phyloP scores from a whole-genome alignment of 1,284 basidiomycete genomes.

The Ganoderma lingzhi region DNA sequence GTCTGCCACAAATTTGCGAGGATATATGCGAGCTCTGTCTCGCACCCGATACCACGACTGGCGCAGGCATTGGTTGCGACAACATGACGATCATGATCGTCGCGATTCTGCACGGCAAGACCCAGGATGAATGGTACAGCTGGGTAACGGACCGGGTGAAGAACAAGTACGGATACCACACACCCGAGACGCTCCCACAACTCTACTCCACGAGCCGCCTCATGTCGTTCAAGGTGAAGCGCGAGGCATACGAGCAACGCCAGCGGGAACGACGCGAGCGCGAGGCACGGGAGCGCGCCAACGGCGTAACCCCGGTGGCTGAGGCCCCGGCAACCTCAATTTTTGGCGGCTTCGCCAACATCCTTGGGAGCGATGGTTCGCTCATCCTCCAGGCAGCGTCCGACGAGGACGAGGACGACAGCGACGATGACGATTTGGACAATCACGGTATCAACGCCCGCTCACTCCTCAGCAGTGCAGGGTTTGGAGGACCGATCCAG shows the following conservation, averaged over 20 bases:
- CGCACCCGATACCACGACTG: conserved; percentile 92
- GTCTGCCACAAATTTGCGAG: conserved; percentile 86
- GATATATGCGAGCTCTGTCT: conserved; percentile 94
- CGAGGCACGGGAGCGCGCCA: conserved; percentile 43
- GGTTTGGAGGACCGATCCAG: conserved; percentile 39
- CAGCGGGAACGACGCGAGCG: conserved; percentile 51
- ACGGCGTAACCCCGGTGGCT: conserved; percentile 14
- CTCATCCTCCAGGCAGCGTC: conserved; percentile 30
- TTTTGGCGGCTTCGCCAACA: conserved; percentile 43
- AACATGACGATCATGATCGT: conserved; percentile 99
- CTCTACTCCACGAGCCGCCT: conserved; percentile 72
- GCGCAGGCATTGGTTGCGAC: conserved; percentile 95
- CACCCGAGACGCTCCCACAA: conserved; percentile 72
- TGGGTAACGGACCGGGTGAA: conserved; percentile 93
- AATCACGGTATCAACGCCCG: conserved; percentile 45
- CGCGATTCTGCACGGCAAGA: conserved; percentile 87
- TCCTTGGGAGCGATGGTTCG: conserved; percentile 47
- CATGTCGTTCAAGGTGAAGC: conserved; percentile 63
- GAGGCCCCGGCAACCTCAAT: conserved; percentile 45
- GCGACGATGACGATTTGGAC: conserved; percentile 57
- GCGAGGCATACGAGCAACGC: conserved; percentile 59
- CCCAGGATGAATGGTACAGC: conserved; percentile 91
- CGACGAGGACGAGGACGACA: conserved; percentile 61
- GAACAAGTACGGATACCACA: conserved; percentile 73
- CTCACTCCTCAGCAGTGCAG: conserved; percentile 56